Percentiles rank a stretch among this genome's conserved stretches.
These are phyloP conservation scores for Fusarium buxicola DNA, from an alignment of 2,329 filamentous ascomycete genomes.

Conservation along the genomic window DNA sequence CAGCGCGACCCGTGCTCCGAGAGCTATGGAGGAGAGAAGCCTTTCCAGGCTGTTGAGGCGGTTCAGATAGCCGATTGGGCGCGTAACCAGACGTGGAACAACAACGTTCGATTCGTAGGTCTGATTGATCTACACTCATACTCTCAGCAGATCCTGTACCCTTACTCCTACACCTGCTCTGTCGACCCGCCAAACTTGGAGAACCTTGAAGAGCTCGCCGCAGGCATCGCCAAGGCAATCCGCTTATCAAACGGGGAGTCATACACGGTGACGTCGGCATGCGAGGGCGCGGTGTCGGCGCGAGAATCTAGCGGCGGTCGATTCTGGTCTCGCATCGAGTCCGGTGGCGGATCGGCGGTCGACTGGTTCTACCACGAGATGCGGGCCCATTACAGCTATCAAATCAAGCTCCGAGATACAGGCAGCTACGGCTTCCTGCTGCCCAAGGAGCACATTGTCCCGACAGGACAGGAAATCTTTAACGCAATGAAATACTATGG, in stretches of 20 bases:
- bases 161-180: constrained; percentile 87
- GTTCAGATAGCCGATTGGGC: constrained; percentile 83
- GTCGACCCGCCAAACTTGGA: constrained; percentile 85
- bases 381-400: constrained; percentile 85
- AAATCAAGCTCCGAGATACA: constrained; percentile 92
- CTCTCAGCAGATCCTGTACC: constrained; percentile 93
- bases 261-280: constrained; percentile 85
- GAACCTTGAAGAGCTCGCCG: constrained; percentile 89
- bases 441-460: constrained; percentile 86
- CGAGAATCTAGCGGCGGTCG: constrained; percentile 39
- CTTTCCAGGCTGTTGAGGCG: constrained; percentile 88
- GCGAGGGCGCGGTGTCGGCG: constrained; percentile 75
- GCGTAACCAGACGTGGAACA: constrained; percentile 78
- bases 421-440: constrained; percentile 95
- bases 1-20: constrained; percentile 88
- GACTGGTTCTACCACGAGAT: constrained; percentile 97
- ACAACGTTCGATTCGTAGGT: constrained; percentile 82
- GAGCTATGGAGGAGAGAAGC: constrained; percentile 83
- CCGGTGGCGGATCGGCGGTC: constrained; percentile 84
- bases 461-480: constrained; percentile 88
- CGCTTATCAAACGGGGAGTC: constrained; percentile 80
- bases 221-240: constrained; percentile 90
- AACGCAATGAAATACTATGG: constrained; percentile 87
- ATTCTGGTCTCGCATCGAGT: constrained; percentile 68
- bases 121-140: constrained; percentile 94